Evolutionary conservation across 2,329 filamentous ascomycete species (phyloP).

Genomic region (Alternaria sp.): DNA sequence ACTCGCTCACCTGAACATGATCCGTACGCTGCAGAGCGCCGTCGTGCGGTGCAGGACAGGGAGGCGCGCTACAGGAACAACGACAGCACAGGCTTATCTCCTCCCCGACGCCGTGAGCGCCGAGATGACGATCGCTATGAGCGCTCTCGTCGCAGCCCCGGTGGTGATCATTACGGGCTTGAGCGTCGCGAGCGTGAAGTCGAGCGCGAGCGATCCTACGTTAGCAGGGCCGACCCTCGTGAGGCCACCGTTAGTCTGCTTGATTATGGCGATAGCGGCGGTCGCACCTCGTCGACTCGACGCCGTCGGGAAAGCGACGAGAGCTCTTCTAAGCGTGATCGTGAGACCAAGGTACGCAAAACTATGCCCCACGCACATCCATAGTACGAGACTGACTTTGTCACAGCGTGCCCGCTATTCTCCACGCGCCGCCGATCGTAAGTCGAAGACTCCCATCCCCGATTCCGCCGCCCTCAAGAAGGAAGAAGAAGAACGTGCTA

Average conservation of each 20-base stretch:
- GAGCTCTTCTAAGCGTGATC: conserved; percentile 52
- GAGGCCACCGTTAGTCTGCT: conserved; percentile 81
- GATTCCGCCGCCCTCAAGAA: conserved; percentile 43
- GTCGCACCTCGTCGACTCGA: conserved; percentile 64
- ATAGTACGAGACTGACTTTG: conserved; percentile 19
- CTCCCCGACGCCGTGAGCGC: conserved; percentile 55
- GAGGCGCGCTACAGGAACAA: conserved; percentile 91
- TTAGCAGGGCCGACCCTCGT: conserved; percentile 77
- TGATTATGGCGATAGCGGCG: conserved; percentile 78
- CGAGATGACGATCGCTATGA: conserved; percentile 51
- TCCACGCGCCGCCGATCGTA: conserved; percentile 64
- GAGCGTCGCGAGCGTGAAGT: conserved; percentile 89
- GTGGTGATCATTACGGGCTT: conserved; percentile 75
- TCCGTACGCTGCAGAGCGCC: conserved; percentile 92
- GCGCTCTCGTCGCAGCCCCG: conserved; percentile 66
- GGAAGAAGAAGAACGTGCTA: conserved; percentile 66
- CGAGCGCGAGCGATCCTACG: conserved; percentile 87
- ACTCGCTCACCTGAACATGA: conserved; percentile 93
- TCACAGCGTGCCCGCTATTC: conserved; percentile 58
- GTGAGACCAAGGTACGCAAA: conserved; percentile 54
- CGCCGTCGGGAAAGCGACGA: conserved; percentile 79
- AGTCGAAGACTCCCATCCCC: conserved; percentile 63
- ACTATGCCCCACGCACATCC: not conserved
- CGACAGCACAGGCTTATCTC: conserved; percentile 70
- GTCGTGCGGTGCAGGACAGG: conserved; percentile 90